phyloP scores from a whole-genome alignment of 2,329 filamentous ascomycete species.

The Penicillium sp. region DNA sequence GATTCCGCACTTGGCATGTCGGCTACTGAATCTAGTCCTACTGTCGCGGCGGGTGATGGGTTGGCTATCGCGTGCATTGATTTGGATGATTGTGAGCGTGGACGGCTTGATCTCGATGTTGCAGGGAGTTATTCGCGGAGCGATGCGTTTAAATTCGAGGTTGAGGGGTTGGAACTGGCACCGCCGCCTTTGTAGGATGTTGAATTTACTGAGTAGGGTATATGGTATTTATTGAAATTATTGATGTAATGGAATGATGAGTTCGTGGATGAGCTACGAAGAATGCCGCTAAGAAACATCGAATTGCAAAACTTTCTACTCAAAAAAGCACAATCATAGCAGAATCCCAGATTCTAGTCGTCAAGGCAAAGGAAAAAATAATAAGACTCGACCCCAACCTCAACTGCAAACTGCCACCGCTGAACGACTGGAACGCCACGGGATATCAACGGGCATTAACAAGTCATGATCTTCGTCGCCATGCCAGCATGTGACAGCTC shows the following conservation, averaged over 20 bases:
- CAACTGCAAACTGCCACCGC: constrained; percentile 2
- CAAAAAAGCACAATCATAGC: background rate
- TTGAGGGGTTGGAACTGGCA: constrained; percentile 58
- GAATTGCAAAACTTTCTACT: background rate
- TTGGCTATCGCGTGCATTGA: constrained; percentile 72
- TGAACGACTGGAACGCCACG: constrained; percentile 8
- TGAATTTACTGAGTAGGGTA: background rate
- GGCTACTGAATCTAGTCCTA: background rate
- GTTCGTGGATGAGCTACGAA: background rate
- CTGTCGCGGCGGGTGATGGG: constrained; percentile 33
- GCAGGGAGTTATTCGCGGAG: constrained; percentile 80
- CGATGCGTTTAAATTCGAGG: constrained; percentile 59
- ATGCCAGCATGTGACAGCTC: constrained; percentile 7
- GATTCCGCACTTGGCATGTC: constrained; percentile 38
- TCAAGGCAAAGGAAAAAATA: background rate
- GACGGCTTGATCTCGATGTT: constrained; percentile 76
- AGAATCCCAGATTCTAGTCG: constrained; percentile 2
- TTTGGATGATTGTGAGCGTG: constrained; percentile 80
- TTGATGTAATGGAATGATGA: background rate
- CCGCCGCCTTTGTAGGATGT: constrained; percentile 50
- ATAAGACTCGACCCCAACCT: background rate
- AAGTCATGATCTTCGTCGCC: constrained; percentile 15
- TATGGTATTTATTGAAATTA: background rate
- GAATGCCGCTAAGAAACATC: constrained; percentile 1
- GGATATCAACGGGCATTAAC: constrained; percentile 17